A percentile compares a stretch with the other conserved stretches of the same genome.
Conservation (phyloP, 345 rosid species). For the Acer yangbiense region DNA sequence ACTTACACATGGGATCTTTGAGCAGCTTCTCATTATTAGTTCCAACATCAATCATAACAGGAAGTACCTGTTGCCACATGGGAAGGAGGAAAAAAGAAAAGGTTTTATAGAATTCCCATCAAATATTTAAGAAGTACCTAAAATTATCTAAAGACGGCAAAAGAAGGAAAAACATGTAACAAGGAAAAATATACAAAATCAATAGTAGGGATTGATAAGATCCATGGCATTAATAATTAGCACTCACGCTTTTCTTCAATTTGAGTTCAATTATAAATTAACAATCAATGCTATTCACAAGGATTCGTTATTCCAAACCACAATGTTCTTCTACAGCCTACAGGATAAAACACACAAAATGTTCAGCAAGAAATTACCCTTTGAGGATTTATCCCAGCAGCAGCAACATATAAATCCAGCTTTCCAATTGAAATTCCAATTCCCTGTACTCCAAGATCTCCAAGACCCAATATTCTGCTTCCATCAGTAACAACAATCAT, state of each 20-base stretch:
- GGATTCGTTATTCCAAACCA: neutral
- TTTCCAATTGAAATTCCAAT: conserved; percentile 95
- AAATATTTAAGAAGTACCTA: conserved; percentile 15
- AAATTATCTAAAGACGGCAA: neutral
- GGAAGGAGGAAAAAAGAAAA: conserved; percentile 5
- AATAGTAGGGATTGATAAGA: neutral
- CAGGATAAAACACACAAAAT: neutral
- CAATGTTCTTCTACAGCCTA: neutral
- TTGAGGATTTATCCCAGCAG: conserved; percentile 99
- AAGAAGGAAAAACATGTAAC: conserved; percentile 8
- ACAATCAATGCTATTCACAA: neutral
- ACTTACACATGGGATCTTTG: conserved; percentile 81
- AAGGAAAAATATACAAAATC: neutral
- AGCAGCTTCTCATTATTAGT: conserved; percentile 95
- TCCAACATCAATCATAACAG: conserved; percentile 99
- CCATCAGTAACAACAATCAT: conserved; percentile 99
- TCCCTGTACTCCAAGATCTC: conserved; percentile 98
- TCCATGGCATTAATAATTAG: neutral
- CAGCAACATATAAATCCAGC: conserved; percentile 96
- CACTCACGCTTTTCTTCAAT: neutral
- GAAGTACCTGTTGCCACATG: conserved; percentile 69
- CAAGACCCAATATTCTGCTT: conserved; percentile 98
- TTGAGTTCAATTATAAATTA: neutral
- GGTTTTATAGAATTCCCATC: neutral
- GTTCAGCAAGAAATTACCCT: conserved; percentile 51